A percentile compares a stretch with the other conserved stretches of the same genome.
Conservation (phyloP, 2,329 filamentous ascomycete species). For the Clarireedia monteithiana region DNA sequence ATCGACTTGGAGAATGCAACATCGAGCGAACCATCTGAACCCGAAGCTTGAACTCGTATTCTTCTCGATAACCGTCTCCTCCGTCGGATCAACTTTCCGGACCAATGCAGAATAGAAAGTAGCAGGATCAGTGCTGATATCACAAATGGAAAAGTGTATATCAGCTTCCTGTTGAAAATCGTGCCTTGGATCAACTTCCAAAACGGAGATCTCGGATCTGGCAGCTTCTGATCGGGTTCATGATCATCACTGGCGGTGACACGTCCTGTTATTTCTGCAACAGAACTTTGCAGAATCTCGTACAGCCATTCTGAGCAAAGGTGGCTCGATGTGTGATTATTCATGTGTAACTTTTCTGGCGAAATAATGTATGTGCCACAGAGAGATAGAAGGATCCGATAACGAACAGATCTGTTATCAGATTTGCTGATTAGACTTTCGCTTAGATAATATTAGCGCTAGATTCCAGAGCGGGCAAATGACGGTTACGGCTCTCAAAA, state of each 20-base stretch:
- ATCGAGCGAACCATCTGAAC: constrained; percentile 9
- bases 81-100: constrained; percentile 15
- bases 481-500: background rate
- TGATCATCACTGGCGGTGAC: background rate
- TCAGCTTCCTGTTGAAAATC: background rate
- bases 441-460: constrained; percentile 13
- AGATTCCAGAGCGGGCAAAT: background rate
- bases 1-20: constrained; percentile 6
- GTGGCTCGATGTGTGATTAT: background rate
- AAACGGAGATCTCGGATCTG: background rate
- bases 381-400: background rate
- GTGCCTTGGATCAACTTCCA: constrained; percentile 4
- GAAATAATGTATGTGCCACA: background rate
- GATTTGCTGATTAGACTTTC: background rate
- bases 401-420: background rate
- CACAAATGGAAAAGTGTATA: background rate
- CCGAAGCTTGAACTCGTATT: background rate
- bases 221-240: background rate
- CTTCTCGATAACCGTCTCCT: constrained; percentile 12
- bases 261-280: background rate
- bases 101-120: constrained; percentile 21
- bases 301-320: background rate
- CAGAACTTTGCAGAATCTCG: background rate
- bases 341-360: background rate
- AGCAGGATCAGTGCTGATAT: background rate